Evolutionary conservation across 305 asterid genomes (phyloP), one percentile per base, ranked within the genome.

Genomic region (Petunia hybrid): DNA sequence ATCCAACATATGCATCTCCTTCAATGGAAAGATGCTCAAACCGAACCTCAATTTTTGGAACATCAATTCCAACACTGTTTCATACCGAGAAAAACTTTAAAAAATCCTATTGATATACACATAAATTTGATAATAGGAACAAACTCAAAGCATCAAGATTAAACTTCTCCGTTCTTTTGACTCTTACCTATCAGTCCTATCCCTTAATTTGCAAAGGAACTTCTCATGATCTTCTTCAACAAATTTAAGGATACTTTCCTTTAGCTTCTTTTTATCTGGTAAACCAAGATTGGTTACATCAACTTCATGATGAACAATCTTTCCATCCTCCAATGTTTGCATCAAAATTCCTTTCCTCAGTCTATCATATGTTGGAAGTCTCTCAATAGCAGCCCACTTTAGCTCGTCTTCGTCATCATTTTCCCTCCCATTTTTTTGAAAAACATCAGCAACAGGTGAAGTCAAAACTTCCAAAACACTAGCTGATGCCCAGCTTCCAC

Each of bases 211-310:
- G 81, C 56, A 86, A 70, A 96, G 91, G 45, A 96, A 91, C 88
- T 88, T 88, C 90, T 96, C 99, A 63, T 93, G 94, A 82, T 96
- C 99, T 51, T 94, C 97, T 53, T 96, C 99, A 31, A 94, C 97
- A 80, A 86, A 90, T 83, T 84, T 90, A 61, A 94, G 89, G n/a
- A 95, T 85, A 80, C 74, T 90, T 43, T 91, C 96, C 39, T 94
- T 87, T 4, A 67, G 87, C 87, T 90, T 93, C 86, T 85, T 92
- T 22, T 22, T 22, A 13, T 91, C 97, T 83, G 85, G 90, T 76
- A 68, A 48, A 38, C 94, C 95, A 64, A 93, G 90, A 69, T 91
- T 81, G 36, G 94, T 87, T 78, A 97, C 90, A 87, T 95, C 97
- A n/a, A 92, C 92, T 83, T 92, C 91, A 55, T 89, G 92, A 2